Conservation (phyloP, 805 yeast genomes). For the Kuraishia floccosa region DNA sequence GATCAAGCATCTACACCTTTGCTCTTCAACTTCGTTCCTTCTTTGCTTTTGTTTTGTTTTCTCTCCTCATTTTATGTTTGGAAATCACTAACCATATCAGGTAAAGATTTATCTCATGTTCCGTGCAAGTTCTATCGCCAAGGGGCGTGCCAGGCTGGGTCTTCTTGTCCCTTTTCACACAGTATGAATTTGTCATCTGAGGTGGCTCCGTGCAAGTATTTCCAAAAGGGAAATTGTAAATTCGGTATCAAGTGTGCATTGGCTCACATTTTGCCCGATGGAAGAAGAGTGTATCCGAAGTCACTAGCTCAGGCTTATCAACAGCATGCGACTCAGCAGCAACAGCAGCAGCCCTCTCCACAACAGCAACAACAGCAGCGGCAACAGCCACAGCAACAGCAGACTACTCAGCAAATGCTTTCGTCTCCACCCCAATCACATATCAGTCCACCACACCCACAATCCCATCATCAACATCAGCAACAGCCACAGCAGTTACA, state of each 20-base stretch:
- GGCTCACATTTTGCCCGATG: slow-evolving; percentile 85
- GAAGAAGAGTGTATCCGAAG: slow-evolving; percentile 61
- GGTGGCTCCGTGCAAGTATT: slow-evolving; percentile 75
- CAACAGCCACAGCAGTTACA: too few species aligned
- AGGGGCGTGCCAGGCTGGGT: slow-evolving; percentile 94
- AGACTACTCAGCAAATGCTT: neutral
- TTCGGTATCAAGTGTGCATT: slow-evolving; percentile 92
- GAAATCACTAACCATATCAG: too few species aligned
- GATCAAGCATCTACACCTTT: too few species aligned
- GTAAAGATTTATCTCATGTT: slow-evolving; percentile 83
- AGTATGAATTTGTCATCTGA: slow-evolving; percentile 45
- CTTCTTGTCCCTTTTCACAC: slow-evolving; percentile 86
- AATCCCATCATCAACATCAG: too few species aligned
- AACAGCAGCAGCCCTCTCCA: slow-evolving; percentile 4
- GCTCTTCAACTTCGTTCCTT: too few species aligned
- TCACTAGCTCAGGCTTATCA: slow-evolving; percentile 19
- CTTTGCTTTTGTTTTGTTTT: neutral
- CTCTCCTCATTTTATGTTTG: slow-evolving; percentile 10
- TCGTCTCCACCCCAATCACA: too few species aligned
- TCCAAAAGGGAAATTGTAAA: slow-evolving; percentile 93
- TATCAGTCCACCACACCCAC: too few species aligned
- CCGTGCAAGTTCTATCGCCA: slow-evolving; percentile 92
- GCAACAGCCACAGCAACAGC: slow-evolving; percentile 5
- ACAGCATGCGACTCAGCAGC: slow-evolving; percentile 9
- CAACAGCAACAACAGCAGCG: slow-evolving; percentile 6